Evolutionary conservation across 345 rosid genomes (phyloP).

Genomic region (Chamaenerion angustifolium): DNA sequence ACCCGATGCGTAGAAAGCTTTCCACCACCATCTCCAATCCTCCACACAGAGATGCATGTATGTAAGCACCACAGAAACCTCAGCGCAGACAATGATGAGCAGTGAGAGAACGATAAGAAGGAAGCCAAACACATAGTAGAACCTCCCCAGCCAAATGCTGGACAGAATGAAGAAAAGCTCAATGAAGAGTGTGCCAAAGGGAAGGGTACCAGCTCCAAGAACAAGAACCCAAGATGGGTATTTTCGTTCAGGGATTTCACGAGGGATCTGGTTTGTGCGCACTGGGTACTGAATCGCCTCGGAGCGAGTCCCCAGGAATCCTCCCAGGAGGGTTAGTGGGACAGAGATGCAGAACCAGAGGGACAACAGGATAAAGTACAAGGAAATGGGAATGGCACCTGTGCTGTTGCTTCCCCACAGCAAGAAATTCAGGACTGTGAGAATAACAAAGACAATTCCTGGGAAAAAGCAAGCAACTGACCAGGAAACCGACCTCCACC

Average conservation of each 20-base stretch:
- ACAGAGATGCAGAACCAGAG: conserved; percentile 11
- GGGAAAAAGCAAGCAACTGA: conserved; percentile 3
- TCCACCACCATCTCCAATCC: conserved; percentile 19
- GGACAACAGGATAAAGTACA: neutral
- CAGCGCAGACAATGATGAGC: conserved; percentile 3
- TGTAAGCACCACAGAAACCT: conserved; percentile 8
- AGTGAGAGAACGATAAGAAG: conserved; percentile 4
- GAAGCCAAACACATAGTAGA: conserved; percentile 9
- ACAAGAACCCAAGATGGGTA: conserved; percentile 8
- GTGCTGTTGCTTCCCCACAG: conserved; percentile 4
- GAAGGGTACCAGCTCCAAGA: conserved; percentile 4
- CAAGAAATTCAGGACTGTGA: conserved; percentile 5
- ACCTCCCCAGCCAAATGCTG: conserved; percentile 3
- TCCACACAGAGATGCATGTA: conserved; percentile 9
- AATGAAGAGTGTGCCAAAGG: neutral
- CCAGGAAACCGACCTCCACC: conserved; percentile 10
- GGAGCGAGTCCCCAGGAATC: conserved; percentile 1
- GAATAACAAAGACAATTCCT: conserved; percentile 4
- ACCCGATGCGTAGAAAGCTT: conserved; percentile 11
- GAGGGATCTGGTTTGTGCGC: neutral
- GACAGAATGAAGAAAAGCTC: conserved; percentile 8
- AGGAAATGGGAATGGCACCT: neutral
- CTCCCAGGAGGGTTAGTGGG: conserved; percentile 9
- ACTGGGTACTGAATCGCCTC: conserved; percentile 7
- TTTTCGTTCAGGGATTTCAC: conserved; percentile 4